Percentiles rank a stretch among this genome's conserved stretches.
phyloP scores from a whole-genome alignment of 2,329 filamentous ascomycete species.

The Trichoderma asperellum region DNA sequence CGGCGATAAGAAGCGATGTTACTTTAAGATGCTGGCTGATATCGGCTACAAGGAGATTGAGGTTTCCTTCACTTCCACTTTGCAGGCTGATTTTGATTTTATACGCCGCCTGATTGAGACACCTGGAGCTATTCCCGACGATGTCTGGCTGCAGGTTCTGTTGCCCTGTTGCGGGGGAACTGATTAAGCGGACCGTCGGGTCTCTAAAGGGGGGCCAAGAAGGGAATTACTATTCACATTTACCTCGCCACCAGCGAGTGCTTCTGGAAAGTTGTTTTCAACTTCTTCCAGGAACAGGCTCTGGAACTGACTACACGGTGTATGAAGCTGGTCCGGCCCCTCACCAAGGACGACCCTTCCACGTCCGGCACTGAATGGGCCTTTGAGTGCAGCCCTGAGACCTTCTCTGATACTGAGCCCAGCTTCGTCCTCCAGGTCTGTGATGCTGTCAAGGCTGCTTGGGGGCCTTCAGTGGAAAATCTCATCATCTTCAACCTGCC shows the following conservation, averaged over 20 bases:
- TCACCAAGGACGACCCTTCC: slow-evolving; percentile 78
- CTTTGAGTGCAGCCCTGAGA: slow-evolving; percentile 84
- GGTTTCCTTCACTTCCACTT: slow-evolving; percentile 92
- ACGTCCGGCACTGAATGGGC: slow-evolving; percentile 67
- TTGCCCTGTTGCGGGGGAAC: slow-evolving; percentile 89
- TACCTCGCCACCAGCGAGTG: slow-evolving; percentile 96
- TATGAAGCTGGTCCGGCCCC: slow-evolving; percentile 80
- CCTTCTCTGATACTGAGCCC: slow-evolving; percentile 86
- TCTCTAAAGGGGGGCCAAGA: slow-evolving; percentile 88
- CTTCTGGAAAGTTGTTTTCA: slow-evolving; percentile 90
- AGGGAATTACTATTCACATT: slow-evolving; percentile 91
- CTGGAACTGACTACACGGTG: slow-evolving; percentile 83
- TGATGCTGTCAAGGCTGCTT: slow-evolving; percentile 90
- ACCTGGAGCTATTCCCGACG: slow-evolving; percentile 79
- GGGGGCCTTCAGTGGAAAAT: slow-evolving; percentile 77
- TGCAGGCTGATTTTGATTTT: slow-evolving; percentile 95
- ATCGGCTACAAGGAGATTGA: slow-evolving; percentile 98
- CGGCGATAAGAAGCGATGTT: slow-evolving; percentile 91
- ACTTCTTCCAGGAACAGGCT: slow-evolving; percentile 80
- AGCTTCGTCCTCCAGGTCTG: slow-evolving; percentile 85
- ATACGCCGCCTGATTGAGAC: slow-evolving; percentile 85
- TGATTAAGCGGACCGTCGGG: slow-evolving; percentile 88
- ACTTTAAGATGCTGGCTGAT: slow-evolving; percentile 91
- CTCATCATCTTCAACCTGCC: slow-evolving; percentile 97
- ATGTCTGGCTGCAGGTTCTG: slow-evolving; percentile 90